Evolutionary conservation across 2,329 filamentous ascomycete species (phyloP).

Genomic region (Gaeumannomyces sp.): DNA sequence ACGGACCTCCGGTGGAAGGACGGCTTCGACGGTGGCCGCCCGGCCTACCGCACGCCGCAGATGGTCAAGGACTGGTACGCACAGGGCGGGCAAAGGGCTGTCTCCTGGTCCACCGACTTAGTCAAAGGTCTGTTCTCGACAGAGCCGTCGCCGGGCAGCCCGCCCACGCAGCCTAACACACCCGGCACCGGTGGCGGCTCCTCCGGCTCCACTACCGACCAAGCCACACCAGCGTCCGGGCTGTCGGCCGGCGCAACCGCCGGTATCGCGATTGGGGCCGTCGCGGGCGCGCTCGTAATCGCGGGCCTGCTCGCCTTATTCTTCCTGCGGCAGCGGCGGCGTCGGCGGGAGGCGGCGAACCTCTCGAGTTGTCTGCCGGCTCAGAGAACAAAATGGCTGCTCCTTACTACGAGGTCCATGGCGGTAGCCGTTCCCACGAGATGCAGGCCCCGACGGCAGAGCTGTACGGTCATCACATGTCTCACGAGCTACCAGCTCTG

Average conservation of each 20-base stretch:
- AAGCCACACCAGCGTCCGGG: too few species aligned
- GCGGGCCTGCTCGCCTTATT: neutral
- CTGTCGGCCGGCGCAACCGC: neutral
- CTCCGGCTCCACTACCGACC: neutral
- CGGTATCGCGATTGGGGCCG: neutral
- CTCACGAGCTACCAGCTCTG: neutral
- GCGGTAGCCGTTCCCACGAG: too few species aligned
- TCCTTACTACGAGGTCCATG: too few species aligned
- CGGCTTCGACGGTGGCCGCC: conserved; percentile 27
- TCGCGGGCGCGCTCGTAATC: neutral
- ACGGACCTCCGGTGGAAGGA: conserved; percentile 28
- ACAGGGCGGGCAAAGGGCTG: conserved; percentile 20
- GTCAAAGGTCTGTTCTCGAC: conserved; percentile 20
- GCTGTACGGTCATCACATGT: too few species aligned
- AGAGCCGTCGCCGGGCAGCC: neutral
- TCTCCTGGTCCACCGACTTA: conserved; percentile 21
- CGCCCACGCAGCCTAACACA: neutral
- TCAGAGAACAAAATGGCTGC: too few species aligned
- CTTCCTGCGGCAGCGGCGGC: neutral
- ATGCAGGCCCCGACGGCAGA: too few species aligned
- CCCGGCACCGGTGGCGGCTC: neutral
- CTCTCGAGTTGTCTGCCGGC: too few species aligned
- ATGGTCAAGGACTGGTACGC: conserved; percentile 28
- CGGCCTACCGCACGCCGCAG: conserved; percentile 4
- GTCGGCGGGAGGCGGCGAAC: neutral